Evolutionary conservation across 495 filamentous ascomycete genomes (phyloP).

Genomic region (Neurospora discreta): DNA sequence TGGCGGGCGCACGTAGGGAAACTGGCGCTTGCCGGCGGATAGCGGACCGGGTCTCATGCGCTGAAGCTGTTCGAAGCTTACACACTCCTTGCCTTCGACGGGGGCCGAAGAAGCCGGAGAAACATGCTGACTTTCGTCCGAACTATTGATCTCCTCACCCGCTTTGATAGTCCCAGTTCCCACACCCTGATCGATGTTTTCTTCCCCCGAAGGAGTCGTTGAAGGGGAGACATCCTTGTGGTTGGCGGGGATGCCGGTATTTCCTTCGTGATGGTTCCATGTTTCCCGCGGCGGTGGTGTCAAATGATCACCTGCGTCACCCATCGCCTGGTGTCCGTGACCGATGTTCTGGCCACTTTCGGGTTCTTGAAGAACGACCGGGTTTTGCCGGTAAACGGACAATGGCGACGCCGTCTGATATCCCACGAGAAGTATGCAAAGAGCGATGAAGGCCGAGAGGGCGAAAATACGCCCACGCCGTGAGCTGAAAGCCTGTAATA

Average conservation of each 20-base stretch:
- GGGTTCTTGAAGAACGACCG: not conserved
- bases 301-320: not conserved
- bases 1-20: constrained; percentile 45
- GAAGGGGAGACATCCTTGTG: not conserved
- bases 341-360: not conserved
- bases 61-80: constrained; percentile 13
- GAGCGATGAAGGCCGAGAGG: not conserved
- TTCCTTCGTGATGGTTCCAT: not conserved
- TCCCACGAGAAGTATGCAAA: not conserved
- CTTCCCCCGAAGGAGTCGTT: not conserved
- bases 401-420: not conserved
- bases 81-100: constrained; percentile 2
- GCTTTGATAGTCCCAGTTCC: not conserved
- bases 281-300: not conserved
- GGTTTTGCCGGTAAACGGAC: not conserved
- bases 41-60: constrained; percentile 20
- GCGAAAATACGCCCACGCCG: not conserved
- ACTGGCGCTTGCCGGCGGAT: constrained; percentile 30
- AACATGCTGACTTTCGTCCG: not conserved
- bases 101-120: not conserved
- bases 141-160: not conserved
- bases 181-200: not conserved
- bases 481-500: not conserved
- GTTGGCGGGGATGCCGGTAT: not conserved
- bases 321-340: not conserved